Base-by-base conservation (phyloP, 495 filamentous ascomycete species). In the Sporormia fimetaria region DNA sequence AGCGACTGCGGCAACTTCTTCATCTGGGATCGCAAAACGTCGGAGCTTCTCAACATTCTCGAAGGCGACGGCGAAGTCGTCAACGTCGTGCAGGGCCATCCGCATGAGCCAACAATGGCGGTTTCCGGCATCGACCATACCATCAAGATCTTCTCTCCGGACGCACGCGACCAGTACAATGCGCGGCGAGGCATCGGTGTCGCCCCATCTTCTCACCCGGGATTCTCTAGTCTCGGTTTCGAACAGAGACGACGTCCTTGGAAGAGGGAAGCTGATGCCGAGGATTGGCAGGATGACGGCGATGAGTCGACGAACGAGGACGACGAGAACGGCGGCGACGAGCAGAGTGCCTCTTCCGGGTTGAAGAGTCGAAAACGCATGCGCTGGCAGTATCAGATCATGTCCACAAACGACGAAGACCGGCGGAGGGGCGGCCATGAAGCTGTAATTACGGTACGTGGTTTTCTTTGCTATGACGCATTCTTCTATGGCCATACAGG, bases 71-170 rank as follows among this genome's bases (percentile, higher is more conserved):
- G 71, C 22, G 80, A 85, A 41, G 75, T 80, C 7, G 80, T 83
- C 28, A 85, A 85, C 48, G 80, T 85, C 26, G 65, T 81, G 17
- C 74, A 78, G 66, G 73, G 76, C 4, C 80, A 83, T 48, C 80
- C 80, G 1, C 80, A 80, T 52, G 80, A 84, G 49, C 78, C 80
- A 0, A 71, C 73, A 31, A 61, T 85, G 21, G 80, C 80, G 1
- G 75, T 73, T 6, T 79, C 75, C 0, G 80, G 80, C 12, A 84
- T 85, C 22, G 80, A 84, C 48, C 71, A 75, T 26, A 83, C 80
- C 1, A 74, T 85, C 62, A 84, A 84, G 46, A 75, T 85, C 17
- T 85, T 84, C 63, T 79, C 74, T 0, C 63, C 78, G 1, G 80
- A 84, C 52, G 63, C 57, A 35, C 62, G 63, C 3, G 72, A 72